A percentile compares a stretch with the other conserved stretches of the same genome.
Conservation (phyloP, 164 flowering plant species). For the Chimonanthus praecox region DNA sequence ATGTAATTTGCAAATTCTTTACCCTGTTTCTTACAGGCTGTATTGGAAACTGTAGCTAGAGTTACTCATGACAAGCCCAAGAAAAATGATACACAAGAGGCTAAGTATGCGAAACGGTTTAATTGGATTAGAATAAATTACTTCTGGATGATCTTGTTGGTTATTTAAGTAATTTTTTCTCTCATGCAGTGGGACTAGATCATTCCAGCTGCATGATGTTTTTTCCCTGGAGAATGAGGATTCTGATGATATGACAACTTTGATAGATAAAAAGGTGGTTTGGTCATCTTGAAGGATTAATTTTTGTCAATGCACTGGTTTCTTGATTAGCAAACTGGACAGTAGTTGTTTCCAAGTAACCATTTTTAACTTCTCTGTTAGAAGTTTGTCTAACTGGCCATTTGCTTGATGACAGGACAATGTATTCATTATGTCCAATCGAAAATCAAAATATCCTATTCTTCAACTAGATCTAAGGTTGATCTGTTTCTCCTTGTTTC, state of each 20-base stretch:
- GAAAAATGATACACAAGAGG: conserved; percentile 72
- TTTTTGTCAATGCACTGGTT: background rate
- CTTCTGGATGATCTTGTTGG: conserved; percentile 7
- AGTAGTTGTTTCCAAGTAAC: background rate
- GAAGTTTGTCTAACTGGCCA: conserved; percentile 7
- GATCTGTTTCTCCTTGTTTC: conserved; percentile 2
- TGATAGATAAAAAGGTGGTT: conserved; percentile 83
- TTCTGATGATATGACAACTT: conserved; percentile 63
- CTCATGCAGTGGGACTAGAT: conserved; percentile 59
- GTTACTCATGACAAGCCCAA: conserved; percentile 75
- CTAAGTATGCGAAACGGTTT: conserved; percentile 47
- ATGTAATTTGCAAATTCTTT: conserved; percentile 1
- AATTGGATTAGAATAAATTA: background rate
- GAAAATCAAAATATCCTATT: conserved; percentile 90
- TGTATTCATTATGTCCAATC: conserved; percentile 93
- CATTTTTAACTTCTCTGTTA: background rate
- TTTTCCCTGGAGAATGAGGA: conserved; percentile 72
- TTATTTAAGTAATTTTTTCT: conserved; percentile 11
- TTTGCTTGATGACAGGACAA: conserved; percentile 58
- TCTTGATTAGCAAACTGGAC: background rate
- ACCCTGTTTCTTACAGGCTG: conserved; percentile 50
- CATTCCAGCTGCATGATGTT: conserved; percentile 86
- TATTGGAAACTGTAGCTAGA: conserved; percentile 88
- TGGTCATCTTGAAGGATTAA: background rate
- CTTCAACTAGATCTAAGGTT: conserved; percentile 97